Conservation (phyloP, 2,329 filamentous ascomycete genomes). For the Bimuria novae-zelandiae region DNA sequence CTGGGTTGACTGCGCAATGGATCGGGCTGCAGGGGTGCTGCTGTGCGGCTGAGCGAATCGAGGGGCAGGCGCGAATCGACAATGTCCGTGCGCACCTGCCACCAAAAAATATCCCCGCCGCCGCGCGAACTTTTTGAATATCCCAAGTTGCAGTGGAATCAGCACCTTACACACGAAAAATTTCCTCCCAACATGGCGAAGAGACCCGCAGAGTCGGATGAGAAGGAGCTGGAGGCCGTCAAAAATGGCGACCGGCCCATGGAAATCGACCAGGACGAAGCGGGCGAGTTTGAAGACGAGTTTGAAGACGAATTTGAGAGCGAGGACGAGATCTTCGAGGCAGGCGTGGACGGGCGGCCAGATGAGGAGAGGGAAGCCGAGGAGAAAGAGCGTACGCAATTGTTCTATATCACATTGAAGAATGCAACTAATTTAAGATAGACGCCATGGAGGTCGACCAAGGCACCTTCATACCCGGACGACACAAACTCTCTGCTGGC, state of each 20-base stretch:
- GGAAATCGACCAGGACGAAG: slow-evolving; percentile 55
- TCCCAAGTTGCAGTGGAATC: too few relatives aligned
- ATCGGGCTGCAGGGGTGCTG: background rate
- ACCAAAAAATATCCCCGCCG: slow-evolving; percentile 4
- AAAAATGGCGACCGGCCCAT: slow-evolving; percentile 66
- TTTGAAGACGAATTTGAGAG: slow-evolving; percentile 92
- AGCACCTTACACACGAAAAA: background rate
- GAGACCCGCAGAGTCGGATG: slow-evolving; percentile 59
- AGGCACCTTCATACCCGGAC: slow-evolving; percentile 92
- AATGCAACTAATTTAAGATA: slow-evolving; percentile 25
- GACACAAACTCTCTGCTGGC: slow-evolving; percentile 86
- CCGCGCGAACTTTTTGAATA: too few relatives aligned
- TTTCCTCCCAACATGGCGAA: slow-evolving; percentile 63
- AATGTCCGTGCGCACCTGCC: background rate
- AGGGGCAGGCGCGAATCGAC: background rate
- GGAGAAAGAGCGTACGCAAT: slow-evolving; percentile 68
- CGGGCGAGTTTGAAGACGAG: slow-evolving; percentile 87
- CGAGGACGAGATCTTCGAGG: slow-evolving; percentile 90
- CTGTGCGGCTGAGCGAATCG: slow-evolving; percentile 14
- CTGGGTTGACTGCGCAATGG: background rate
- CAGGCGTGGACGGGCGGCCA: slow-evolving; percentile 88
- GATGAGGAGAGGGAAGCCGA: slow-evolving; percentile 92
- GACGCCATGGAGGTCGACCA: slow-evolving; percentile 93
- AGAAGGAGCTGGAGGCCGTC: slow-evolving; percentile 57
- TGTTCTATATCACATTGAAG: background rate